Percentiles rank a stretch among this genome's conserved stretches.
Evolutionary conservation across 139 green algal genomes (phyloP).

Genomic region (Chlorella sp.): DNA sequence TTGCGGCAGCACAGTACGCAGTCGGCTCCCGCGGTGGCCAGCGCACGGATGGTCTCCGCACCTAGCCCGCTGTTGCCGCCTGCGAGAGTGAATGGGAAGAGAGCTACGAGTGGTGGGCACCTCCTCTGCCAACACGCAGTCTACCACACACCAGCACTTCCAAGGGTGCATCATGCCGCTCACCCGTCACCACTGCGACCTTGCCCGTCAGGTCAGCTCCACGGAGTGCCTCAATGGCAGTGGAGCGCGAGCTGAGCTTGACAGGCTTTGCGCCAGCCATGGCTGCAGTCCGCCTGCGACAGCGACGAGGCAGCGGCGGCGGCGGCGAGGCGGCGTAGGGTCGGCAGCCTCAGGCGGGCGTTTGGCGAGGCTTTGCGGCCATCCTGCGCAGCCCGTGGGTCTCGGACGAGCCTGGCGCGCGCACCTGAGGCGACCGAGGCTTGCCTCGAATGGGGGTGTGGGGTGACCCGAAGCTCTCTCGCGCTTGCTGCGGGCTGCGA

Average conservation of each 20-base stretch:
- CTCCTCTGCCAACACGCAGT: background rate
- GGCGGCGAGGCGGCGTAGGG: too few species aligned
- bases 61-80: constrained; percentile 65
- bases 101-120: background rate
- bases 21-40: constrained; percentile 53
- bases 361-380: too few species aligned
- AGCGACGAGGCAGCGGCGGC: too few species aligned
- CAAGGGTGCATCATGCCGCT: background rate
- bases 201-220: constrained; percentile 44
- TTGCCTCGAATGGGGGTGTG: too few species aligned
- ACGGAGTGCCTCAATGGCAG: constrained; percentile 36
- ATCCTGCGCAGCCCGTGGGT: too few species aligned
- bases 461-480: too few species aligned
- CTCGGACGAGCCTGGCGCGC: too few species aligned
- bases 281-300: too few species aligned
- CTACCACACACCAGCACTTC: background rate
- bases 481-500: too few species aligned
- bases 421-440: too few species aligned
- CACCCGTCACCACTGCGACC: constrained; percentile 38
- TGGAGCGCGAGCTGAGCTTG: constrained; percentile 23
- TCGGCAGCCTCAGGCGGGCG: too few species aligned
- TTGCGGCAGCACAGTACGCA: constrained; percentile 69
- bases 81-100: background rate
- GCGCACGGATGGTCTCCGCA: constrained; percentile 64
- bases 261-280: too few species aligned